Evolutionary conservation across 139 green algal genomes (phyloP).

Genomic region (Chlamydomonas sp.): DNA sequence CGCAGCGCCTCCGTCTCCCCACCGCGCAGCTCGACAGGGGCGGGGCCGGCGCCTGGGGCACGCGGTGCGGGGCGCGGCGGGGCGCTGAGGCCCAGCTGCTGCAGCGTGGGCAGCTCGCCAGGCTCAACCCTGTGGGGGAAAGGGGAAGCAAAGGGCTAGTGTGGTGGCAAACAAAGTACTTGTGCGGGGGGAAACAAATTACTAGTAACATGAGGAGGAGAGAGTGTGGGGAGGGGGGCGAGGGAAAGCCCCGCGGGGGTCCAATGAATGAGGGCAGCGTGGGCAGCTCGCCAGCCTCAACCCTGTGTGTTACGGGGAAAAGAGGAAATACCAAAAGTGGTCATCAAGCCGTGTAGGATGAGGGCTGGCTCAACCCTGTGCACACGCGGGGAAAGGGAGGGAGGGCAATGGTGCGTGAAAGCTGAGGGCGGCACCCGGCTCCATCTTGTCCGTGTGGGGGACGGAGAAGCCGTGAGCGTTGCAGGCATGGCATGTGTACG

Average conservation of each 20-base stretch:
- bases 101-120: constrained; percentile 64
- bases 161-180: too few species aligned
- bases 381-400: not conserved
- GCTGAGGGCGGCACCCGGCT: not conserved
- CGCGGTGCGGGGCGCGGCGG: not conserved
- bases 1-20: constrained; percentile 81
- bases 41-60: not conserved
- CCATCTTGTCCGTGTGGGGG: too few species aligned
- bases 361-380: not conserved
- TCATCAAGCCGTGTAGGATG: not conserved
- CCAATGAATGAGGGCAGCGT: too few species aligned
- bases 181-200: too few species aligned
- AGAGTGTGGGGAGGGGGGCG: too few species aligned
- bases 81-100: constrained; percentile 66
- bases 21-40: constrained; percentile 38
- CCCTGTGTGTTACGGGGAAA: not conserved
- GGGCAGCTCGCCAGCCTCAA: not conserved
- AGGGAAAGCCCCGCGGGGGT: too few species aligned
- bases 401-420: not conserved
- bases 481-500: too few species aligned
- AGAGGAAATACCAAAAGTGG: not conserved
- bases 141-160: not conserved
- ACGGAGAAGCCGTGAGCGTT: too few species aligned
- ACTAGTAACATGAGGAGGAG: too few species aligned
- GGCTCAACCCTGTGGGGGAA: constrained; percentile 4